phyloP scores from a whole-genome alignment of 208 protist species.

The Trypanosoma melophagium region DNA sequence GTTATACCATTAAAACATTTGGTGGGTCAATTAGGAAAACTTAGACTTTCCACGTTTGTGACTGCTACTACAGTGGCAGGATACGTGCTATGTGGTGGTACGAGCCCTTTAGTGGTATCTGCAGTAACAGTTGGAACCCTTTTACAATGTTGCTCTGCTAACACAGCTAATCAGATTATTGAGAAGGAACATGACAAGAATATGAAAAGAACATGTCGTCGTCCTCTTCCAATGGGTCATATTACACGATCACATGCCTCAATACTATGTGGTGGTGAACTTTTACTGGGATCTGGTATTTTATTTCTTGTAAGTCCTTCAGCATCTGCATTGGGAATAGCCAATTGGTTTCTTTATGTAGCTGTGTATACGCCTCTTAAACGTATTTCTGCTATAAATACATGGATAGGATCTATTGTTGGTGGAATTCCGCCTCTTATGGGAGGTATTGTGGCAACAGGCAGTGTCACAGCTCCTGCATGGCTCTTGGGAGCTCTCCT shows the following conservation, averaged over 20 bases:
- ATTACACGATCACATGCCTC: conserved; percentile 50
- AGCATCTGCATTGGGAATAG: conserved; percentile 57
- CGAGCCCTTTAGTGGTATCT: conserved; percentile 43
- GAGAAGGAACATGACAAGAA: conserved; percentile 77
- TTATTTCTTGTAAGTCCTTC: conserved; percentile 62
- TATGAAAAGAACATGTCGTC: conserved; percentile 90
- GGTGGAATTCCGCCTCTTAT: conserved; percentile 91
- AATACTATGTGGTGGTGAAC: conserved; percentile 45
- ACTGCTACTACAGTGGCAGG: conserved; percentile 73
- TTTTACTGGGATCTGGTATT: conserved; percentile 67
- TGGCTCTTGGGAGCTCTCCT: conserved; percentile 76
- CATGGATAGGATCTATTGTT: conserved; percentile 91
- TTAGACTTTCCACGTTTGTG: conserved; percentile 79
- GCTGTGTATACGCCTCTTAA: conserved; percentile 90
- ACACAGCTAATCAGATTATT: conserved; percentile 89
- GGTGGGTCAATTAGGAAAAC: conserved; percentile 73
- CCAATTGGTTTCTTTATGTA: conserved; percentile 89
- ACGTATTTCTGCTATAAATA: conserved; percentile 82
- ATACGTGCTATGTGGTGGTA: conserved; percentile 72
- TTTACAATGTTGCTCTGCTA: conserved; percentile 84
- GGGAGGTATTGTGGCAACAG: conserved; percentile 74
- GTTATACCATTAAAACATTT: conserved; percentile 39
- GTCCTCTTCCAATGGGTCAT: conserved; percentile 77
- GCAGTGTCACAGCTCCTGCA: conserved; percentile 47
- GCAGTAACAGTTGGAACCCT: conserved; percentile 69